Base-by-base conservation (phyloP, 441 rosid species). In the Pelargonium cotyledonis region DNA sequence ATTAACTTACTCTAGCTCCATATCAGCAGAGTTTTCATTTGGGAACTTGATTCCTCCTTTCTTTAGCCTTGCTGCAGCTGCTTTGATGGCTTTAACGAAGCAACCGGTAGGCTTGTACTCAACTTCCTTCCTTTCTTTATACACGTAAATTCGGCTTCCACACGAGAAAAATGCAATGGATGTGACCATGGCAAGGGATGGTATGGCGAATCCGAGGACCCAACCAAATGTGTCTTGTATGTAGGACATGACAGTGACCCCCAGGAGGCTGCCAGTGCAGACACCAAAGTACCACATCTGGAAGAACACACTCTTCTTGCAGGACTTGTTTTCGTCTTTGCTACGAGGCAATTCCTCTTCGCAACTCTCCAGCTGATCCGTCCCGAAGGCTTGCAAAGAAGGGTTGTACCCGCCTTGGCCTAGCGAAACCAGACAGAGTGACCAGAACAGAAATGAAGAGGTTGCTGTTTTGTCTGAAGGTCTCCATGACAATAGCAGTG, bases 221-320 rank as follows among this genome's bases (percentile, higher is more conserved):
- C 99, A 94, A 21, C 99, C 99, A 49, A 81, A 78, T 6, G 92
- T 86, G 73, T 94, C 99, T 77, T 94, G 96, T 57, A 94, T 83
- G 74, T 87, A 94, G 23, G 96, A 91, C 95, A 94, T 82, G 68
- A 89, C 68, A 4, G 88, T 89, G 72, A 88, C 90, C 74, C 99
- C 99, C 80, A 87, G 62, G 65, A 91, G 94, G 79, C 95, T 88
- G 19, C 99, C 99, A 4, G 73, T 76, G 71, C 99, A 94, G 26
- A 89, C 80, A 51, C 95, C 96, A 69, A 91, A 86, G 77, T 94
- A 94, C 97, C 97, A 91, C 86, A 90, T 87, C 51, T 88, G 95
- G 63, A 94, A 94, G 72, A 89, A 91, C 47, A 44, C 71, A 35
- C 88, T 82, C 80, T 87, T 94, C 64, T 68, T 77, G 66, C 75